Conservation (phyloP, 106 monocot species). For the Chionographis japonica region DNA sequence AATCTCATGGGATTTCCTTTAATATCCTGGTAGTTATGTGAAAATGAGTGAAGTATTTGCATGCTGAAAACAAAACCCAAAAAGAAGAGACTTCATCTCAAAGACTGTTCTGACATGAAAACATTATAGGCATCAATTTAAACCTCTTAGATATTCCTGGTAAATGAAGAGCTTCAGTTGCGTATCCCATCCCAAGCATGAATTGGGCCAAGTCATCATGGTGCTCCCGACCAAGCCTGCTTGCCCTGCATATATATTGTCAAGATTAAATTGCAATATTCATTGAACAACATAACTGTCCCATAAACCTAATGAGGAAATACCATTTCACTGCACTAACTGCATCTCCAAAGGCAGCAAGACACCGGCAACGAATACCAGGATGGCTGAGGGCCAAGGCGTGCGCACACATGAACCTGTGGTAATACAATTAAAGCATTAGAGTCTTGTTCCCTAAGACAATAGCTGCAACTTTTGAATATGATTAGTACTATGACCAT, state of each 20-base stretch:
- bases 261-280: conserved; percentile 4
- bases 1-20: background rate
- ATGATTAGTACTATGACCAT: too few relatives aligned
- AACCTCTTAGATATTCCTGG: conserved; percentile 99
- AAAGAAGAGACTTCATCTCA: background rate
- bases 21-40: background rate
- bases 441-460: background rate
- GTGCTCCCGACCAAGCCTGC: conserved; percentile 88
- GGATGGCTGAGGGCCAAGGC: conserved; percentile 96
- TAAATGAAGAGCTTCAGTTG: conserved; percentile 99
- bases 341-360: conserved; percentile 97
- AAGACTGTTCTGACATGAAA: too few relatives aligned
- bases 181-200: conserved; percentile 99
- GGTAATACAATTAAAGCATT: conserved; percentile 10
- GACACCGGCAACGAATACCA: conserved; percentile 93
- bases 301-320: background rate
- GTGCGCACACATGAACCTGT: conserved; percentile 96
- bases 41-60: too few relatives aligned
- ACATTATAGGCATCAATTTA: background rate
- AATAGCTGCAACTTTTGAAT: background rate
- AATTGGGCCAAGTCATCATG: conserved; percentile 99
- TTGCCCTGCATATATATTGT: conserved; percentile 64
- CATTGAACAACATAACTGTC: background rate
- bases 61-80: too few relatives aligned
- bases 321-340: conserved; percentile 99